A percentile compares a stretch with the other conserved stretches of the same genome.
Conservation (phyloP, 1,284 basidiomycete species). For the Ganoderma lingzhi region DNA sequence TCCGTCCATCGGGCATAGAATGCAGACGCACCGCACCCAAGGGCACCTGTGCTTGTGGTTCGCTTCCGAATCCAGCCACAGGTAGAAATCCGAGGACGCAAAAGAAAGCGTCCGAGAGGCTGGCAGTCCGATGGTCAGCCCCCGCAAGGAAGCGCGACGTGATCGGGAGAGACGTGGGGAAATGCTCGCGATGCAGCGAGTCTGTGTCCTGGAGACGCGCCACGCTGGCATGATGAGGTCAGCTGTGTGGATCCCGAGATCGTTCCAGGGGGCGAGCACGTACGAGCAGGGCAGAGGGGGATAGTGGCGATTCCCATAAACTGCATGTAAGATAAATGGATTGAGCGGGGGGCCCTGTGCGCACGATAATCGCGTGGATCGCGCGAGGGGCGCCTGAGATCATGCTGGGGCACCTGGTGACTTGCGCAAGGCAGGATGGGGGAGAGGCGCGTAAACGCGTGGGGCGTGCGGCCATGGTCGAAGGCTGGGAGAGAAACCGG, state of each 20-base stretch:
- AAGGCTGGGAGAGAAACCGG: not conserved
- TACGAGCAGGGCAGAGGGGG: constrained; percentile 29
- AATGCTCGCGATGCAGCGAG: not conserved
- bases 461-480: constrained; percentile 20
- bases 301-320: constrained; percentile 28
- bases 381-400: constrained; percentile 11
- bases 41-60: not conserved
- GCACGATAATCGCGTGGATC: constrained; percentile 30
- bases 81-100: not conserved
- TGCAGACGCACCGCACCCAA: not conserved
- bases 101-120: not conserved
- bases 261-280: not conserved
- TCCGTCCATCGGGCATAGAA: not conserved
- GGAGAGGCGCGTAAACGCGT: constrained; percentile 16
- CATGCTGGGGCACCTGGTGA: constrained; percentile 22
- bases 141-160: not conserved
- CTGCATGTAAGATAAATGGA: constrained; percentile 6
- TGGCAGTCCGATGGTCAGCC: not conserved
- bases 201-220: constrained; percentile 19
- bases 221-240: constrained; percentile 33
- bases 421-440: constrained; percentile 15
- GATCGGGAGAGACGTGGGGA: constrained; percentile 27
- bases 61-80: not conserved
- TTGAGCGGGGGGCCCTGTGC: constrained; percentile 15
- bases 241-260: constrained; percentile 22